These are phyloP conservation scores for Plasmodium malariae DNA, from an alignment of 169 alveolate genomes.

Conservation along the genomic window DNA sequence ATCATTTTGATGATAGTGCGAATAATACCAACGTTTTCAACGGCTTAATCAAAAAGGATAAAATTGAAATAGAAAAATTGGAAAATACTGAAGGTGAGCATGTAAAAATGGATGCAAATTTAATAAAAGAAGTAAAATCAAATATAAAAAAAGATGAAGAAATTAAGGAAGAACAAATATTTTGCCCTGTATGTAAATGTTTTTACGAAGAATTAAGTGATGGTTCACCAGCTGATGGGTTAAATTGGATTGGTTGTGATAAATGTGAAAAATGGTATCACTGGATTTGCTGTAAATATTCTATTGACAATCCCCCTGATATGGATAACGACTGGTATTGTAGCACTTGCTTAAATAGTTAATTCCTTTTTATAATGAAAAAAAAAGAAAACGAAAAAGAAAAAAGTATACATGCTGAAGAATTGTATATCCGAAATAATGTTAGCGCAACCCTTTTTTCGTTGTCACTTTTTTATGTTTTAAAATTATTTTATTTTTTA, in stretches of 20 bases:
- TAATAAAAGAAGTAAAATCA: constrained; percentile 80
- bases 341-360: constrained; percentile 44
- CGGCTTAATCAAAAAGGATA: not conserved
- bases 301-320: constrained; percentile 74
- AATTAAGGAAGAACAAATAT: constrained; percentile 80
- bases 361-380: not conserved
- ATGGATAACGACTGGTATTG: constrained; percentile 75
- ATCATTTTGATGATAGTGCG: not conserved
- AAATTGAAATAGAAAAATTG: constrained; percentile 6
- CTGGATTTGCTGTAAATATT: constrained; percentile 81
- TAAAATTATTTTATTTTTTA: no score
- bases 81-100: constrained; percentile 2
- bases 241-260: constrained; percentile 89
- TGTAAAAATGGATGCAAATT: constrained; percentile 20
- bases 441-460: no score
- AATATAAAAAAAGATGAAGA: constrained; percentile 79
- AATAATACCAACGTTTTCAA: not conserved
- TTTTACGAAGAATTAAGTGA: constrained; percentile 85
- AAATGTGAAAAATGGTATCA: constrained; percentile 87
- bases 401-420: no score
- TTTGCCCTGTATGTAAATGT: constrained; percentile 85
- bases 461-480: no score
- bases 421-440: no score
- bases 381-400: no score
- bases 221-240: constrained; percentile 88